These are phyloP conservation scores for Picocystis salinarum DNA, from an alignment of 139 green algal genomes.

Conservation along the genomic window DNA sequence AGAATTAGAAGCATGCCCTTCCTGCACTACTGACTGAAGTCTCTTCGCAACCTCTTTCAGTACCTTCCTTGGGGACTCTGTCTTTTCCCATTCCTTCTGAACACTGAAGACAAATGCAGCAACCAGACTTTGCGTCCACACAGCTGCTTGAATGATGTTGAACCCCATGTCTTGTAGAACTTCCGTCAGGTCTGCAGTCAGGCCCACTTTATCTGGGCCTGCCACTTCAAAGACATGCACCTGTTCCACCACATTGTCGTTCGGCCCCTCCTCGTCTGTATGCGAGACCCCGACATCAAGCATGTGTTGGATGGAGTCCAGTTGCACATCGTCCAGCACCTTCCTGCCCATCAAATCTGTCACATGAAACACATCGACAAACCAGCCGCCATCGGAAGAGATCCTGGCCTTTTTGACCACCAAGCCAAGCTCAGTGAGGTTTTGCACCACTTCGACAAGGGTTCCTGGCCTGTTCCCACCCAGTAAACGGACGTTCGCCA, in stretches of 20 bases:
- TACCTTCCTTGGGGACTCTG: no score
- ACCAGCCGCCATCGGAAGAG: constrained; percentile 83
- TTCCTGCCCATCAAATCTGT: constrained; percentile 49
- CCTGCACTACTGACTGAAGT: no score
- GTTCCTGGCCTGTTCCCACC: constrained; percentile 83
- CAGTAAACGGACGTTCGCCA: no score
- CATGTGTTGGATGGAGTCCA: constrained; percentile 53
- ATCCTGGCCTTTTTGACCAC: constrained; percentile 61
- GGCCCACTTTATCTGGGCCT: constrained; percentile 49
- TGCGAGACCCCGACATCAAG: constrained; percentile 33
- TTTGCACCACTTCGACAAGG: constrained; percentile 88
- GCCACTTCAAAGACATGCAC: constrained; percentile 65
- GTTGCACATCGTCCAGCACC: constrained; percentile 50
- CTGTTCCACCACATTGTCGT: constrained; percentile 7
- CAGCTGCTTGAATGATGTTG: constrained; percentile 57
- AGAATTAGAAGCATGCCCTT: no score
- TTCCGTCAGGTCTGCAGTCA: constrained; percentile 63
- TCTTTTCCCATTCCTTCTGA: no score
- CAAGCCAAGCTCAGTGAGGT: constrained; percentile 79
- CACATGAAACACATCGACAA: constrained; percentile 87
- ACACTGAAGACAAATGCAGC: no score
- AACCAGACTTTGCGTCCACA: no score
- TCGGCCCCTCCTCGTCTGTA: constrained; percentile 15
- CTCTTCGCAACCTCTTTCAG: no score
- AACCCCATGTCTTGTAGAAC: constrained; percentile 60